These are phyloP conservation scores for Dactylorhiza incarnata DNA, from an alignment of 106 monocot genomes.

Conservation along the genomic window DNA sequence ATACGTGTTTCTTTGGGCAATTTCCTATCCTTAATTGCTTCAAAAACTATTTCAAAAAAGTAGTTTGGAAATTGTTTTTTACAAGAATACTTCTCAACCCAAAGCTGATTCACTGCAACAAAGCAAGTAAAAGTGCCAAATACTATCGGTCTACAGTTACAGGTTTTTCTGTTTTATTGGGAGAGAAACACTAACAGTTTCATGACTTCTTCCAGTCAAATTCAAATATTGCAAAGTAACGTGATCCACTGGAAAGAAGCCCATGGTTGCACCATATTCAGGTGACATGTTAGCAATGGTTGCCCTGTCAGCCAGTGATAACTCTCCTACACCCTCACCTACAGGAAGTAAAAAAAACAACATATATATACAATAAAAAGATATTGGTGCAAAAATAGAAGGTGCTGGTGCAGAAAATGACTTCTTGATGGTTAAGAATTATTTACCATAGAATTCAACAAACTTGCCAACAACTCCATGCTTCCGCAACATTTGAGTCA, in stretches of 20 bases:
- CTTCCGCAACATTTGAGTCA: constrained; percentile 84
- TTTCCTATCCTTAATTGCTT: not conserved
- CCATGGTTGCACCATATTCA: constrained; percentile 98
- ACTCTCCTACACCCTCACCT: constrained; percentile 76
- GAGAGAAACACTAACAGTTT: constrained; percentile 51
- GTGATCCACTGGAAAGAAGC: constrained; percentile 95
- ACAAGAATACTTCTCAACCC: not conserved
- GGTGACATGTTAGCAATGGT: constrained; percentile 98
- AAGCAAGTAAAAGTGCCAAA: not conserved
- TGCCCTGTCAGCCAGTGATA: constrained; percentile 85
- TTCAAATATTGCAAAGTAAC: constrained; percentile 78
- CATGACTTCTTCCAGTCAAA: constrained; percentile 89
- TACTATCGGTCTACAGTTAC: not conserved
- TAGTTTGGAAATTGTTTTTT: not conserved
- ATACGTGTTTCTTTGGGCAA: not conserved
- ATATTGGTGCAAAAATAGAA: not conserved
- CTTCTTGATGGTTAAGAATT: not conserved
- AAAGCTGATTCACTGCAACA: not conserved
- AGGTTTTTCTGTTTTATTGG: not conserved
- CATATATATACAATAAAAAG: not conserved
- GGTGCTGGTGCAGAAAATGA: not conserved
- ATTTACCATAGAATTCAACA: constrained; percentile 89
- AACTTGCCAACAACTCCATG: constrained; percentile 97
- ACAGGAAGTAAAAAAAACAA: not conserved
- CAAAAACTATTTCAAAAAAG: not conserved